Evolutionary conservation across 1,139 yeast genomes (phyloP), one percentile per base, ranked within the genome.

Genomic region (Pichia sp.): DNA sequence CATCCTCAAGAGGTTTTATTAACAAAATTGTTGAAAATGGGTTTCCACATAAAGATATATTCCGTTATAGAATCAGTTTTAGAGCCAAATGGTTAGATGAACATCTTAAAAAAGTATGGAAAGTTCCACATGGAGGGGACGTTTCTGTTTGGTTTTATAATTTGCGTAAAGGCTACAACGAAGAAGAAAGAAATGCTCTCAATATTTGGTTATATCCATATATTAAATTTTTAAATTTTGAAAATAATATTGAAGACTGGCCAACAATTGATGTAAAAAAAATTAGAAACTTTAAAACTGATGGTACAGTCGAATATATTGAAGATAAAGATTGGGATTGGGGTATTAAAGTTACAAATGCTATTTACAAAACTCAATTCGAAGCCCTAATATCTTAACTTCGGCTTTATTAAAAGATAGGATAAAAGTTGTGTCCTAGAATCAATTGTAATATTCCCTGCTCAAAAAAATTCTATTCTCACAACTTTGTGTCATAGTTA

Each of bases 51-150:
- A 53, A 58, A 5, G 50, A 59, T 18, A 56, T 68, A 25, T 59
- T 50, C 52, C 60, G 74, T 11, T 70, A 70, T 46, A 57, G 65
- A 42, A 53, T 69, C 18, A 58, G 62, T 31, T 68, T 56, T 51
- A 62, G 71, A 43, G 65, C 67, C 5, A 54, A 62, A 44, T 62
- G 58, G 53, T 47, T 65, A 11, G 66, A 66, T 43, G 56, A 60
- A 28, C 58, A 58, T 44, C 56, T 59, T 31, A 57, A 56, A 11
- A 58, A 59, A 27, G 61, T 59, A 39, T 48, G 51, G 28, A 53
- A 52, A 27, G 70, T 67, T 33, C 67, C 70, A 8, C 72, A 68
- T 52, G 71, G 62, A 6, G 62, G 59, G 32, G 71, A 67, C 48
- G 49, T 60, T 40, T 56, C 61, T 25, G 48, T 68, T 29, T 68